phyloP scores from a whole-genome alignment of 306 rosid genomes.

The Rosa chinensis region DNA sequence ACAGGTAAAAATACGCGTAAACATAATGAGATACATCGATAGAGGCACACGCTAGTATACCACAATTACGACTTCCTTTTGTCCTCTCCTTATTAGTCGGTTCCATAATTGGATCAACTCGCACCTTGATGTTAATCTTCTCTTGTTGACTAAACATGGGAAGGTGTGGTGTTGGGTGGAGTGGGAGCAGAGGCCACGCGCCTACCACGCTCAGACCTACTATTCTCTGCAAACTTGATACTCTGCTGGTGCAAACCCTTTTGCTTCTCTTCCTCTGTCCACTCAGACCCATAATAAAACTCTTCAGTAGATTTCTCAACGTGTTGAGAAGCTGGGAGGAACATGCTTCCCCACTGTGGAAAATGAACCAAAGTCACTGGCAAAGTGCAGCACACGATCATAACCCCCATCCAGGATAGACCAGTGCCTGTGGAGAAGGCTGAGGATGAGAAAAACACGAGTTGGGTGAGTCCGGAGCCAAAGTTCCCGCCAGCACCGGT shows the following conservation, averaged over 20 bases:
- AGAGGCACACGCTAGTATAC: not conserved
- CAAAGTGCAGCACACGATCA: constrained; percentile 74
- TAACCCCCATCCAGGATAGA: constrained; percentile 64
- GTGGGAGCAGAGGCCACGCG: constrained; percentile 66
- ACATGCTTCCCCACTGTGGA: constrained; percentile 97
- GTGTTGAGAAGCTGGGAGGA: constrained; percentile 64
- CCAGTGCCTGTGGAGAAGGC: constrained; percentile 54
- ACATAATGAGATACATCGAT: not conserved
- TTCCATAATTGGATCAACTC: not conserved
- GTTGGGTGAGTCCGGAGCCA: constrained; percentile 79
- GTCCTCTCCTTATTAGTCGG: not conserved
- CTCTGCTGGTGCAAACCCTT: constrained; percentile 64
- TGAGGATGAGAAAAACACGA: constrained; percentile 64
- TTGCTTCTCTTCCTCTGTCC: constrained; percentile 67
- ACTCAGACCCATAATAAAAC: constrained; percentile 63
- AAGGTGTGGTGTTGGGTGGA: constrained; percentile 68
- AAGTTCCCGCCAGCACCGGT: constrained; percentile 92
- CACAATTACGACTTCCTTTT: not conserved
- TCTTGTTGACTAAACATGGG: constrained; percentile 33
- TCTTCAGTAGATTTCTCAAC: constrained; percentile 51
- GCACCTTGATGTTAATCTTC: not conserved
- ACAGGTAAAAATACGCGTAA: not conserved
- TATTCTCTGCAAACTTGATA: constrained; percentile 84
- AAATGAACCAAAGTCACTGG: constrained; percentile 74
- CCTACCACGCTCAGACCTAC: constrained; percentile 79